Percentiles rank a stretch among this genome's conserved stretches.
These are phyloP conservation scores for Aciculosporium take DNA, from an alignment of 2,329 filamentous ascomycete genomes.

Conservation along the genomic window DNA sequence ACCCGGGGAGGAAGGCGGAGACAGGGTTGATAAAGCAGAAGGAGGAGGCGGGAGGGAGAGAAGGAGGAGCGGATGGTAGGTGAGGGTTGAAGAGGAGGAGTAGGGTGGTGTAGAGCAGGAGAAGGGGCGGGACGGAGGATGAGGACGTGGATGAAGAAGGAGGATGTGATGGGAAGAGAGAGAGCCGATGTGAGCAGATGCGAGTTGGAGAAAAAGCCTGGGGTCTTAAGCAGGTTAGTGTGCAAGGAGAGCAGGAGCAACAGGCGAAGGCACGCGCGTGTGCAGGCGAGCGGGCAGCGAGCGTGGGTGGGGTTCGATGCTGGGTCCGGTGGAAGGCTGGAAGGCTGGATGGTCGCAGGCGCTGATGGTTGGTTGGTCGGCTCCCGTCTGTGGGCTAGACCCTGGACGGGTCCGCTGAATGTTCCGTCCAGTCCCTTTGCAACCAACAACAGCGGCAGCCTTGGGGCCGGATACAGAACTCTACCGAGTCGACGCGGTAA, in stretches of 20 bases:
- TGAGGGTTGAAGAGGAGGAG: constrained; percentile 8
- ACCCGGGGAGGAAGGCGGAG: constrained; percentile 2
- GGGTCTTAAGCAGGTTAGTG: background rate
- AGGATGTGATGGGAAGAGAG: constrained; percentile 4
- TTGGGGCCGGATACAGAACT: too few species aligned
- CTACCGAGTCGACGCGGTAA: too few species aligned
- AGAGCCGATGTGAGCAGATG: constrained; percentile 1
- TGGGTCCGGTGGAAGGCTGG: background rate
- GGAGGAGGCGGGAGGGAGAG: background rate
- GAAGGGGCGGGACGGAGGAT: constrained; percentile 1
- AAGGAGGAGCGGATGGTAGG: background rate
- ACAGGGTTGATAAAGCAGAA: background rate
- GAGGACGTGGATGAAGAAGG: background rate
- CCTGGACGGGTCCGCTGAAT: too few species aligned
- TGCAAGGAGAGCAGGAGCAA: background rate
- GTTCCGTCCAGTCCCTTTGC: too few species aligned
- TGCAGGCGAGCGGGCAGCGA: background rate
- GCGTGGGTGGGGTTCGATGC: background rate
- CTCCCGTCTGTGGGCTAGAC: too few species aligned
- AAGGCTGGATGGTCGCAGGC: too few species aligned
- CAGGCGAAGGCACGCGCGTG: background rate
- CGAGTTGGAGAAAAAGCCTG: constrained; percentile 2
- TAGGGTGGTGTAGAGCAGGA: background rate
- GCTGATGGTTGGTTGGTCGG: too few species aligned
- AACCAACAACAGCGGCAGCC: too few species aligned